These are phyloP conservation scores for Apiospora pterosperma DNA, from an alignment of 2,329 filamentous ascomycete species.

Conservation along the genomic window DNA sequence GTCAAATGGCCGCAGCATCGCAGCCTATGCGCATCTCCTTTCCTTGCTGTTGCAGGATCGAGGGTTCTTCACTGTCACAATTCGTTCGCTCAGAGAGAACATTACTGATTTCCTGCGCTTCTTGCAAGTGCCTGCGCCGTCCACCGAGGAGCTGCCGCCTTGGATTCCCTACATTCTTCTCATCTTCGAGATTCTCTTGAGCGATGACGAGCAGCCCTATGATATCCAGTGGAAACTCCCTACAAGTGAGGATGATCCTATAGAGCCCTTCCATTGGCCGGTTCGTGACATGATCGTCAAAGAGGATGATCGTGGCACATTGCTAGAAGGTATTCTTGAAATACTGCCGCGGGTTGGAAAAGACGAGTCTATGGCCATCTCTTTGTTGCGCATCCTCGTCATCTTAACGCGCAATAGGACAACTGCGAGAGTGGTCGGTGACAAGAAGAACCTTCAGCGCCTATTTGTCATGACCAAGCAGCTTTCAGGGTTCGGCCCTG, in stretches of 20 bases:
- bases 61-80: slow-evolving; percentile 72
- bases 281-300: slow-evolving; percentile 61
- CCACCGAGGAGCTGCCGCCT: slow-evolving; percentile 75
- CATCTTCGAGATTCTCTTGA: slow-evolving; percentile 85
- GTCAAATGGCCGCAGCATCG: slow-evolving; percentile 60
- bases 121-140: slow-evolving; percentile 66
- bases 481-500: slow-evolving; percentile 73
- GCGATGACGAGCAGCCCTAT: slow-evolving; percentile 79
- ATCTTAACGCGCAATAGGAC: slow-evolving; percentile 79
- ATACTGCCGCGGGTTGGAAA: slow-evolving; percentile 84
- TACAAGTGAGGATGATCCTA: slow-evolving; percentile 42
- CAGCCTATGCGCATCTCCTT: slow-evolving; percentile 87
- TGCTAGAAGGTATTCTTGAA: slow-evolving; percentile 77
- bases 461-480: slow-evolving; percentile 96
- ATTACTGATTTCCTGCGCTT: slow-evolving; percentile 75
- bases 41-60: slow-evolving; percentile 83
- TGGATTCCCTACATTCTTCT: slow-evolving; percentile 92
- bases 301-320: slow-evolving; percentile 60
- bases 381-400: slow-evolving; percentile 77
- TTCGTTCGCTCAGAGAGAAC: slow-evolving; percentile 72
- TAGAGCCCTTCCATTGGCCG: slow-evolving; percentile 54
- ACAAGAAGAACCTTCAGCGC: slow-evolving; percentile 84
- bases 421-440: slow-evolving; percentile 72
- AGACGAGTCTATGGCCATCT: slow-evolving; percentile 79
- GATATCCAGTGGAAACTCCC: slow-evolving; percentile 68